phyloP scores from a whole-genome alignment of 805 yeast genomes.

The Candida alai region DNA sequence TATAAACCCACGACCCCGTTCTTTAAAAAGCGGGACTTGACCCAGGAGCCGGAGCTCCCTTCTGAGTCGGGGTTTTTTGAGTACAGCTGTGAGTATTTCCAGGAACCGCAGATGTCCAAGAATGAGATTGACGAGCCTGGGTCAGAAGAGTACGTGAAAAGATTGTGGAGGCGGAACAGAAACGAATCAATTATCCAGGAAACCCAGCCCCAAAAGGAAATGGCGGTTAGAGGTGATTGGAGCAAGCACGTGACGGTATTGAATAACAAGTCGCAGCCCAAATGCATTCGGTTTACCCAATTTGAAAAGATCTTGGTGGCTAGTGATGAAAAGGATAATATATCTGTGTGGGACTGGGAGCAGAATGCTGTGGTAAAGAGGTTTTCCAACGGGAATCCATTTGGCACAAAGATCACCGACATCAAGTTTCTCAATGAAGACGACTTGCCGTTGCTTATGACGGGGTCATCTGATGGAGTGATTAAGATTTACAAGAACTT shows the following conservation, averaged over 20 bases:
- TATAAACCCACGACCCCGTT: slow-evolving; percentile 58
- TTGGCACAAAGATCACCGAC: slow-evolving; percentile 86
- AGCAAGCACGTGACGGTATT: slow-evolving; percentile 53
- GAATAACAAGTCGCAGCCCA: slow-evolving; percentile 78
- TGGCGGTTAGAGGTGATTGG: slow-evolving; percentile 88
- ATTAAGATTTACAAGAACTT: slow-evolving; percentile 80
- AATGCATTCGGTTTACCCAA: slow-evolving; percentile 75
- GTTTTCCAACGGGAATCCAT: slow-evolving; percentile 81
- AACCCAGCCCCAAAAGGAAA: slow-evolving; percentile 84
- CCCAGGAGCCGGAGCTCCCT: slow-evolving; percentile 45
- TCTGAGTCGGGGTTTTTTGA: slow-evolving; percentile 63
- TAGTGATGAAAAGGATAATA: slow-evolving; percentile 78
- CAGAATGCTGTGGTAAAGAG: slow-evolving; percentile 52
- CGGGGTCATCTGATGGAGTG: slow-evolving; percentile 95
- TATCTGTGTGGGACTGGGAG: slow-evolving; percentile 88
- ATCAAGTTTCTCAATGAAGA: slow-evolving; percentile 86
- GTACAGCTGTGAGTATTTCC: slow-evolving; percentile 85
- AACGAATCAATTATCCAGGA: slow-evolving; percentile 83
- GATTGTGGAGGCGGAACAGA: slow-evolving; percentile 86
- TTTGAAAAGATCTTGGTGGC: slow-evolving; percentile 81
- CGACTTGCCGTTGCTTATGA: slow-evolving; percentile 75
- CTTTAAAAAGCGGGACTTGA: slow-evolving; percentile 35
- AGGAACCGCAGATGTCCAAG: slow-evolving; percentile 90
- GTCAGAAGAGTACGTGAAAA: slow-evolving; percentile 72
- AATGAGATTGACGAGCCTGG: slow-evolving; percentile 90